These are phyloP conservation scores for Boletus coccyginus DNA, from an alignment of 768 basidiomycete genomes.

Conservation along the genomic window DNA sequence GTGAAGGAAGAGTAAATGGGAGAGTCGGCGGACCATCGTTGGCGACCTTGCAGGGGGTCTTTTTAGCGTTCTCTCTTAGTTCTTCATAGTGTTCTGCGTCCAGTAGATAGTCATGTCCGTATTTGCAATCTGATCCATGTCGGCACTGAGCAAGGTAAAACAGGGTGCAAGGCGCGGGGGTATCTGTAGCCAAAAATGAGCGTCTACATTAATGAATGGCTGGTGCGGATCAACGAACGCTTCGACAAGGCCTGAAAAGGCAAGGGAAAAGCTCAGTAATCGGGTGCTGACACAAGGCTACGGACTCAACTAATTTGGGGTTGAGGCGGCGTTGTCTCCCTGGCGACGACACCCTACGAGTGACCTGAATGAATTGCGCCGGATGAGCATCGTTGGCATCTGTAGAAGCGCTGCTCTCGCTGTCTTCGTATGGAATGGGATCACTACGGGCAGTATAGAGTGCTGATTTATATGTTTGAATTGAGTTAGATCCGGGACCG, in stretches of 20 bases:
- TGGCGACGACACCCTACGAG: slow-evolving; percentile 30
- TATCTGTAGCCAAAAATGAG: slow-evolving; percentile 34
- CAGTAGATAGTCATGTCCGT: slow-evolving; percentile 59
- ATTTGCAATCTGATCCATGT: slow-evolving; percentile 56
- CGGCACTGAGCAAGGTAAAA: slow-evolving; percentile 65
- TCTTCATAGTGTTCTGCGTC: slow-evolving; percentile 51
- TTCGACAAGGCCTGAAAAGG: slow-evolving; percentile 53
- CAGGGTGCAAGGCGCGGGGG: slow-evolving; percentile 63
- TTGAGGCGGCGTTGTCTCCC: slow-evolving; percentile 43
- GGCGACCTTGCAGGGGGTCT: slow-evolving; percentile 56
- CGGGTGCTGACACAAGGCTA: slow-evolving; percentile 5
- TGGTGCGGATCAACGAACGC: slow-evolving; percentile 41
- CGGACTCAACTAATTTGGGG: slow-evolving; percentile 49
- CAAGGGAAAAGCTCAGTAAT: slow-evolving; percentile 17
- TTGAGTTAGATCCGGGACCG: slow-evolving; percentile 20
- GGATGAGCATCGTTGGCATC: slow-evolving; percentile 40
- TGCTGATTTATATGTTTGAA: slow-evolving; percentile 44
- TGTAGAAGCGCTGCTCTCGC: slow-evolving; percentile 44
- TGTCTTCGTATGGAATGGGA: slow-evolving; percentile 40
- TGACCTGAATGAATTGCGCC: slow-evolving; percentile 26
- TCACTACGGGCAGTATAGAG: slow-evolving; percentile 23
- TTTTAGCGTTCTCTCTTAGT: slow-evolving; percentile 56
- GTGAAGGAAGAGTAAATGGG: not conserved
- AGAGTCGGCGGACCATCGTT: slow-evolving; percentile 47
- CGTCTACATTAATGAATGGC: not conserved